Conservation (phyloP, 163 green algal species). For the Smithsoniella earleae region DNA sequence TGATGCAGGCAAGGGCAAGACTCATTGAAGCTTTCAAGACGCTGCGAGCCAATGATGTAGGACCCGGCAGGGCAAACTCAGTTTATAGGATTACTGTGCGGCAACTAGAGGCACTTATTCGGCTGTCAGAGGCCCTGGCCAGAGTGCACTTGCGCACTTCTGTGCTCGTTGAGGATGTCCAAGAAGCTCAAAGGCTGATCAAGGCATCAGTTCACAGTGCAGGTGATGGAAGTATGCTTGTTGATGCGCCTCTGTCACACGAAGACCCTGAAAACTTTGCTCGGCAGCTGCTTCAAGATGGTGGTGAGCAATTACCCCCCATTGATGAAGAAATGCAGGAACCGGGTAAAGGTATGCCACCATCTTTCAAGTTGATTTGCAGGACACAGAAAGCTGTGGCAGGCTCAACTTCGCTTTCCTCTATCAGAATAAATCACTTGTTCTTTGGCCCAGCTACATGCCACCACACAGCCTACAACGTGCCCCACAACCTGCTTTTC, state of each 20-base stretch:
- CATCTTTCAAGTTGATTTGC: no score
- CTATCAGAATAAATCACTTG: no score
- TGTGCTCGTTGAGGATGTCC: slow-evolving; percentile 48
- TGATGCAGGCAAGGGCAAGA: slow-evolving; percentile 40
- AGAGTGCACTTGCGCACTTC: slow-evolving; percentile 51
- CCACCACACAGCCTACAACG: no score
- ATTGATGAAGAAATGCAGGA: slow-evolving; percentile 2
- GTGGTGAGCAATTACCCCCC: not conserved
- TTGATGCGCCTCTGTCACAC: slow-evolving; percentile 14
- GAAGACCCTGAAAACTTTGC: slow-evolving; percentile 26
- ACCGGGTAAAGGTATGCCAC: not conserved
- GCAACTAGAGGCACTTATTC: slow-evolving; percentile 93
- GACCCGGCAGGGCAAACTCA: slow-evolving; percentile 50
- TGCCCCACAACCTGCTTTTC: no score
- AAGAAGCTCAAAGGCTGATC: slow-evolving; percentile 39
- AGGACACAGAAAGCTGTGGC: no score
- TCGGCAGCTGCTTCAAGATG: not conserved
- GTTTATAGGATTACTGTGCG: slow-evolving; percentile 92
- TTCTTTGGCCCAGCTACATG: no score
- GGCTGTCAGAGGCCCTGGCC: slow-evolving; percentile 87
- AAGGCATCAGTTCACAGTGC: slow-evolving; percentile 33
- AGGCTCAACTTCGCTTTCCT: no score
- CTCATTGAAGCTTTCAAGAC: slow-evolving; percentile 61
- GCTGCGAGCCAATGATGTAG: slow-evolving; percentile 57
- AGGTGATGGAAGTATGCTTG: not conserved